These are phyloP conservation scores for Trichoderma simmonsii DNA, from an alignment of 2,329 filamentous ascomycete genomes.

Conservation along the genomic window DNA sequence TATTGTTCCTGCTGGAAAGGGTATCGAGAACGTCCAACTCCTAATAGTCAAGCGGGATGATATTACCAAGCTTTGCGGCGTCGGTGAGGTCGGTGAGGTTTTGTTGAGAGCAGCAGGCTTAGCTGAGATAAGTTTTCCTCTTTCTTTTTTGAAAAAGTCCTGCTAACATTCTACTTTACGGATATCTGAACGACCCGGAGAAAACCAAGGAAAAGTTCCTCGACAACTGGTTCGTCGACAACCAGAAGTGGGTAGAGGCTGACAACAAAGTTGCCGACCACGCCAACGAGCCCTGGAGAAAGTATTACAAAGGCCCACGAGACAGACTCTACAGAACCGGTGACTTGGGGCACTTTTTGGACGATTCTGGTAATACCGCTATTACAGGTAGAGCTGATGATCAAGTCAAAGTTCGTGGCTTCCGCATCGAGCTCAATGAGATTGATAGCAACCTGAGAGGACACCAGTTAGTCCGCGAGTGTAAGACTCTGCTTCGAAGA, in stretches of 20 bases:
- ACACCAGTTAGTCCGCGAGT: slow-evolving; percentile 74
- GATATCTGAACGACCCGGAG: slow-evolving; percentile 61
- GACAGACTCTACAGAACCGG: slow-evolving; percentile 87
- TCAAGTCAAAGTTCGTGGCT: slow-evolving; percentile 94
- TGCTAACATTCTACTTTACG: slow-evolving; percentile 30
- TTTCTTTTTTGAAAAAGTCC: not conserved
- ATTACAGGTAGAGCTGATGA: slow-evolving; percentile 76
- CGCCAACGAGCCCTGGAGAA: slow-evolving; percentile 68
- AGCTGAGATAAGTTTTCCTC: slow-evolving; percentile 51
- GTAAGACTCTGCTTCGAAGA: slow-evolving; percentile 70
- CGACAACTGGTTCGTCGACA: slow-evolving; percentile 81
- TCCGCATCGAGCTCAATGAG: slow-evolving; percentile 90
- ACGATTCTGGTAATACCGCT: slow-evolving; percentile 64
- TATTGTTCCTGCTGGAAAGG: slow-evolving; percentile 76
- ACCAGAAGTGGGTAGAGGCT: slow-evolving; percentile 61
- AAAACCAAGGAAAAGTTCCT: slow-evolving; percentile 76
- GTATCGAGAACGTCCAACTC: slow-evolving; percentile 87
- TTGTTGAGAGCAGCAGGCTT: slow-evolving; percentile 79
- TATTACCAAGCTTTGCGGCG: slow-evolving; percentile 64
- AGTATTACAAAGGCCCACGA: slow-evolving; percentile 74
- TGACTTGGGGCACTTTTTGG: slow-evolving; percentile 73
- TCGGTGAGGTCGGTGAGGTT: slow-evolving; percentile 83
- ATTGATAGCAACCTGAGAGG: slow-evolving; percentile 81
- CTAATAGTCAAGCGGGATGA: slow-evolving; percentile 74
- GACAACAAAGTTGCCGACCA: slow-evolving; percentile 49